Base-by-base conservation (phyloP, 768 basidiomycete genomes). In the Tricholoma hemisulphureum region DNA sequence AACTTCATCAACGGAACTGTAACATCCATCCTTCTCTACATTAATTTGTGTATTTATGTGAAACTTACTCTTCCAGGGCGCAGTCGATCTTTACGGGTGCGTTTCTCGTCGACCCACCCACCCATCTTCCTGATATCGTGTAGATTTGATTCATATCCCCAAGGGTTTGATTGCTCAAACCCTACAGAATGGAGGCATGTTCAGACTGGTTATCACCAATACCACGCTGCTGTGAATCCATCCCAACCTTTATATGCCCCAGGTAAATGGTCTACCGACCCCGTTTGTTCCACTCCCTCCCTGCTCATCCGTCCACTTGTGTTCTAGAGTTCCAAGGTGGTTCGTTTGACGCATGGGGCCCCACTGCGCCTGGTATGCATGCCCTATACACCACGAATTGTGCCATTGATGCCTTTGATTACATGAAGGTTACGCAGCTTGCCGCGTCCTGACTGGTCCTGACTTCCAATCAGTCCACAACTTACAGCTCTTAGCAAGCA, bases 381-480 rank as follows among this genome's bases (percentile, higher is more conserved):
- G 18, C 18, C 18, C 3, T 2, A 2, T 43, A 31, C 26, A n/a
- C 18, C 21, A 13, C 1, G 35, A 28, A 29, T 9, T 3, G 13
- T 45, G 7, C 31, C 23, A 5, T 37, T 52, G 45, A 46, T 18
- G 20, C 26, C 14, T 23, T 13, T 21, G 14, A 24, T 51, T 11
- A 39, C 52, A 14, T 24, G 8, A 62, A 83, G 85, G 88, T 41
- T 92, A 91, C 65, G 78, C 73, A 2, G 74, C 80, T 3, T 93
- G 91, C 66, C 77, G 81, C 24, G 70, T 76, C 1, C 73, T 93
- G 59, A 92, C 89, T 10, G 89, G 88, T 2, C 75, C 87, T 1
- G 78, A 87, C 64, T 93, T 91, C 71, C 80, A 86, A 70, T 87
- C 84, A 39, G 93, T 93, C 6, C 93, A 92, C 71, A 84, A 94